Percentiles rank a stretch among this genome's conserved stretches.
Conservation (phyloP, 164 flowering plant species). For the Nelumbo lutea region DNA sequence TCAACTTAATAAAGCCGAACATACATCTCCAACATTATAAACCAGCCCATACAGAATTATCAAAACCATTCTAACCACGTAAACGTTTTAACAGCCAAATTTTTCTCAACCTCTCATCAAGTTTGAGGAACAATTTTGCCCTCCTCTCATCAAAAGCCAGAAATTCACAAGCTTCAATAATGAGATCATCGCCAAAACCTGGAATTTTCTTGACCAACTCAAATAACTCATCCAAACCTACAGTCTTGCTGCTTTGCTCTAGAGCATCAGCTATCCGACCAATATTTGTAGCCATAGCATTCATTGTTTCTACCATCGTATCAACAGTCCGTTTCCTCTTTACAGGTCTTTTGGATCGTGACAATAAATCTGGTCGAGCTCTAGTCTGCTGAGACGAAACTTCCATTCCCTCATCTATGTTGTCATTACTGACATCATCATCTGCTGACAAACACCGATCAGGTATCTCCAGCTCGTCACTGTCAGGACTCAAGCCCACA, state of each 20-base stretch:
- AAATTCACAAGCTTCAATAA: conserved; percentile 25
- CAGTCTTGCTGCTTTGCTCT: conserved; percentile 7
- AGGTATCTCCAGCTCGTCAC: background rate
- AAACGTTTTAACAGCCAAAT: conserved; percentile 20
- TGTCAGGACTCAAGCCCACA: background rate
- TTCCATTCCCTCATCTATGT: background rate
- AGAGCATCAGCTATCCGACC: conserved; percentile 20
- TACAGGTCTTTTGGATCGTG: conserved; percentile 5
- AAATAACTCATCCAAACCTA: conserved; percentile 16
- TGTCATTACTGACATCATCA: background rate
- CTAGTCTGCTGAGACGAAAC: background rate
- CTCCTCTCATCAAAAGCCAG: conserved; percentile 19
- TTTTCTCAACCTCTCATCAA: conserved; percentile 18
- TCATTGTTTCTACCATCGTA: conserved; percentile 14
- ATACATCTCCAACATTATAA: too few relatives aligned
- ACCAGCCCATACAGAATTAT: too few relatives aligned
- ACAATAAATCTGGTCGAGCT: conserved; percentile 10
- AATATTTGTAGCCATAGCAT: conserved; percentile 14
- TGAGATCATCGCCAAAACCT: conserved; percentile 22
- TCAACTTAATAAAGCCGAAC: too few relatives aligned
- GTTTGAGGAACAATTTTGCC: conserved; percentile 18
- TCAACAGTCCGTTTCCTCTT: conserved; percentile 10
- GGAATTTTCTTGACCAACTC: conserved; percentile 15
- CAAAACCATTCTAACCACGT: conserved; percentile 13
- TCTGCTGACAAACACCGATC: background rate